Base-by-base conservation (phyloP, 768 basidiomycete genomes). In the Megacollybia marginata region DNA sequence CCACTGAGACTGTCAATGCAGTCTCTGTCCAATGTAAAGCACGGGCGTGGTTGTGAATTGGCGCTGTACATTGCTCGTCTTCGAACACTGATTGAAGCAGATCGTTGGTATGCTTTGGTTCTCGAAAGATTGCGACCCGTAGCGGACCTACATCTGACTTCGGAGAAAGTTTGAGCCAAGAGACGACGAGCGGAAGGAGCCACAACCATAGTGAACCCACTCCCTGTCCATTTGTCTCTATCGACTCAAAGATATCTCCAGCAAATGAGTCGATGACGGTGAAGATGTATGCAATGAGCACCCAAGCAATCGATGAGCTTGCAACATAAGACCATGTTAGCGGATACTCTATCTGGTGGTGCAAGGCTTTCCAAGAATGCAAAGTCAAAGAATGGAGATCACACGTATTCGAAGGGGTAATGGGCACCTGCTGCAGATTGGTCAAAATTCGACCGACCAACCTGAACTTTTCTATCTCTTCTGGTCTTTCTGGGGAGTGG, bases 361-460 rank as follows among this genome's bases (percentile, higher is more conserved):
- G 65, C 61, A 1, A 49, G 61, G 58, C 1, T 55, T 49, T 2
- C 58, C 50, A 33, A 73, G 54, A 19, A 58, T 61, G 1, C 44
- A 47, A 74, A 75, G 76, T 70, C 71, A 76, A 0, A 56, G 44
- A 40, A 74, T 68, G 46, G 76, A 76, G 18, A 66, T 58, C 0
- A 66, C 69, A 13, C 74, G 68, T 10, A 71, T 62, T 9, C 76
- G 57, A 4, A 76, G 66, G 0, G 73, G 72, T 5, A 18, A 76
- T 48, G 2, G 74, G 67, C 1, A 64, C 62, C 47, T 77, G 74
- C 44, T 77, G 74, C 12, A 76, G 65, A 49, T 62, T 60, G 49
- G 56, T 68, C 42, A 76, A 60, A 28, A 65, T 59, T 11, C 52
- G 59, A n/a, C n/a, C n/a, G n/a, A n/a, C n/a, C n/a, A n/a, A n/a